Conservation (phyloP, 2,329 filamentous ascomycete genomes). For the Penicillium sclerotiorum region DNA sequence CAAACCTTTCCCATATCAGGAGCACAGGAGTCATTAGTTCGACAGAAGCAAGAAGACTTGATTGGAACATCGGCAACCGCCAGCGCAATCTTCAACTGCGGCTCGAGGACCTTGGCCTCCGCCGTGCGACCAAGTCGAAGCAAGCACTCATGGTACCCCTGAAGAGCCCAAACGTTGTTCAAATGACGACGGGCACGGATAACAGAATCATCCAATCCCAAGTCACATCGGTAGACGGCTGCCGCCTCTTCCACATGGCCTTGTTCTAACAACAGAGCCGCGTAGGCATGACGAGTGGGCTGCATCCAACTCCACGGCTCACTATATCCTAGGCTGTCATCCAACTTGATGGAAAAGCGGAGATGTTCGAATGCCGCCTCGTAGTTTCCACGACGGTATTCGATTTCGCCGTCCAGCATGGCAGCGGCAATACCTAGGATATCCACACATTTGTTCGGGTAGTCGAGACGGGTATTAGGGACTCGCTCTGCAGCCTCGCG, state of each 20-base stretch:
- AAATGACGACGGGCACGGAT: constrained; percentile 68
- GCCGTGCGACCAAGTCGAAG: constrained; percentile 53
- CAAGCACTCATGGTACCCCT: constrained; percentile 73
- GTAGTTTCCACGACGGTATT: constrained; percentile 65
- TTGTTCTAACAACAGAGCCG: constrained; percentile 69
- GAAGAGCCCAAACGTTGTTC: constrained; percentile 75
- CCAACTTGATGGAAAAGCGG: constrained; percentile 58
- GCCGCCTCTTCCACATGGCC: constrained; percentile 59
- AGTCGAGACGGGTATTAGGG: constrained; percentile 63
- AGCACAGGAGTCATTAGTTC: constrained; percentile 25
- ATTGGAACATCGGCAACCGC: constrained; percentile 64
- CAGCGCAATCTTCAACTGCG: constrained; percentile 56
- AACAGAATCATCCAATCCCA: constrained; percentile 62
- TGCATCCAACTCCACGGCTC: constrained; percentile 84
- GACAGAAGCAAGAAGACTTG: constrained; percentile 62
- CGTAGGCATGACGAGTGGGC: constrained; percentile 70
- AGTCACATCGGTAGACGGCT: constrained; percentile 61
- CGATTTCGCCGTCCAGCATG: constrained; percentile 74
- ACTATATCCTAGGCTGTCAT: constrained; percentile 68
- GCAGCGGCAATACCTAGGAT: constrained; percentile 63
- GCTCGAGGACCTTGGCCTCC: constrained; percentile 53
- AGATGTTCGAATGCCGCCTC: constrained; percentile 63
- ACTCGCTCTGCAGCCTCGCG: constrained; percentile 55
- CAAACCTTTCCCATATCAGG: constrained; percentile 12
- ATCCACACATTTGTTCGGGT: constrained; percentile 67